Percentiles rank a stretch among this genome's conserved stretches.
phyloP scores from a whole-genome alignment of 75 land plant genomes.

The Cupressus sempervirens region DNA sequence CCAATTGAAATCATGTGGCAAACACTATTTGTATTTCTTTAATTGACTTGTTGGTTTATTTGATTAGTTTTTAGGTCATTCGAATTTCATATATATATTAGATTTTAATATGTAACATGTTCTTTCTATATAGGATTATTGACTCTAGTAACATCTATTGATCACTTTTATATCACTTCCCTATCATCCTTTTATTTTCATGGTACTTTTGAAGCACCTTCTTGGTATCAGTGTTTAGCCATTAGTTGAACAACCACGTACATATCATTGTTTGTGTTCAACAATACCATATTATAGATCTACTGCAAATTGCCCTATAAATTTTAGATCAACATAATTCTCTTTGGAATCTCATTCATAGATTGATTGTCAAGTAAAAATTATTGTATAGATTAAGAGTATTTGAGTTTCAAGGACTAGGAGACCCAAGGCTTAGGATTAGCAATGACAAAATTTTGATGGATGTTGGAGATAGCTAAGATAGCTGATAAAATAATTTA shows the following conservation, averaged over 20 bases:
- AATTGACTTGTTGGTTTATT: neutral
- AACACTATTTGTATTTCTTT: neutral
- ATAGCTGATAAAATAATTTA: no score
- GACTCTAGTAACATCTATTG: neutral
- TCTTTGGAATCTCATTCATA: no score
- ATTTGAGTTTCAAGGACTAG: no score
- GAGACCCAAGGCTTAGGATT: no score
- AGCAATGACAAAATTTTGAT: no score
- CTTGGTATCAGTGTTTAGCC: neutral
- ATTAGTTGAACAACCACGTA: neutral
- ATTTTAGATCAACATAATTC: no score
- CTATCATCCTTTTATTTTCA: neutral
- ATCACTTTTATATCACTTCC: neutral
- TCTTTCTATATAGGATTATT: neutral
- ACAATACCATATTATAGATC: no score
- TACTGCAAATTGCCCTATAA: no score
- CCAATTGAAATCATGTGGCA: neutral
- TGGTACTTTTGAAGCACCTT: neutral
- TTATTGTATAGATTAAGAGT: no score
- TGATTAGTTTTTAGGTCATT: neutral
- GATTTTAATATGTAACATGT: neutral
- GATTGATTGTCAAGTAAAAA: no score
- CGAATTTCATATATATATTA: neutral
- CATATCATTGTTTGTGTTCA: neutral
- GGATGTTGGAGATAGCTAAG: no score